Base-by-base conservation (phyloP, 1,284 basidiomycete species). In the Ceratobasidium sp. region DNA sequence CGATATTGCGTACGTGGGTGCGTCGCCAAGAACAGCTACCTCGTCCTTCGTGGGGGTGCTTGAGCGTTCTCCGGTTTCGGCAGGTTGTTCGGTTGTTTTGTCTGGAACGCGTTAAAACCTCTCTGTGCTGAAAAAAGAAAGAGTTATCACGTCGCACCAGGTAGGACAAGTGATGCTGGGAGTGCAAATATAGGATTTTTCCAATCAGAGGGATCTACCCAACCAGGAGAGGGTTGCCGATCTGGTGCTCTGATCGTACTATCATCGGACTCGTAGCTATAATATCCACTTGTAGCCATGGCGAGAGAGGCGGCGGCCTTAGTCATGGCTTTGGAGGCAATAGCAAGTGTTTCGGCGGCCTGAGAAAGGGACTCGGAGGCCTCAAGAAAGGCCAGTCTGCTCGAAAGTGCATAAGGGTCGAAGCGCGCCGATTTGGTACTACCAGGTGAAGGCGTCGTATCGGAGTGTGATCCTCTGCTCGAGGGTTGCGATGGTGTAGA, bases 371-470 rank as follows among this genome's bases (percentile, higher is more conserved):
- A 40, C 8, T 52, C 10, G 7, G 60, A 64, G 1, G 60, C 60
- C 40, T 64, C 47, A 34, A 49, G 34, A 5, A 64, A 27, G 3
- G 60, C 45, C 3, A 64, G 47, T 22, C 25, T 64, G 5, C 32
- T 20, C 0, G 60, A 52, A 12, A 64, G 34, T 17, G 20, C 17
- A 20, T 52, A 8, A 29, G 60, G 60, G 22, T 64, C 47, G 32
- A 64, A 35, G 6, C 0, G 3, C 34, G 45, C 43, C 32, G 34
- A 34, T 6, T 45, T 43, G 12, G 45, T 31, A 12, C 47, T 34
- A 12, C 43, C 38, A 17, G 60, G 60, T 4, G 60, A 64, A 20
- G 60, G 60, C 15, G 60, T 64, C n/a, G 60, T 50, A 27, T 64
- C 47, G 22, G 60, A 64, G 34, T 64, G 32, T n/a, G 32, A 25